phyloP scores from a whole-genome alignment of 2,329 filamentous ascomycete species.

The Massarina eburnea region DNA sequence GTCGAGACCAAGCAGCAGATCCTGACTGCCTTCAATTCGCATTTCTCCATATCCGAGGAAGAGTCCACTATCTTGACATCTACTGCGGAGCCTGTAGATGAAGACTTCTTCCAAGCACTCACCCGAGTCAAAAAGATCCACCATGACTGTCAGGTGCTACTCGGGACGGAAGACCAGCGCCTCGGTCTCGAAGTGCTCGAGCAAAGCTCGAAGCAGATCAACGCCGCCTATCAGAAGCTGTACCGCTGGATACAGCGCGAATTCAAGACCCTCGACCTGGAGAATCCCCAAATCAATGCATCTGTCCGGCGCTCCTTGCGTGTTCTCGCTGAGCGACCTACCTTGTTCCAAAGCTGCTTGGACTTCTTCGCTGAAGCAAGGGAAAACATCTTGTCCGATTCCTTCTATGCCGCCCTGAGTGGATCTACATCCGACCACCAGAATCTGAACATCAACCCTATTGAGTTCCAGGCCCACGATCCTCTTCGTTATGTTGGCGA shows the following conservation, averaged over 20 bases:
- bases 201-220: constrained; percentile 81
- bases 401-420: constrained; percentile 85
- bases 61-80: constrained; percentile 76
- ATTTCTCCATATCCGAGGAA: constrained; percentile 83
- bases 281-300: constrained; percentile 88
- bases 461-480: constrained; percentile 91
- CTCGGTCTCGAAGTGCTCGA: constrained; percentile 91
- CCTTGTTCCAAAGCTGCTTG: constrained; percentile 88
- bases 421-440: constrained; percentile 66
- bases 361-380: constrained; percentile 91
- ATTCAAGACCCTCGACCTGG: constrained; percentile 87
- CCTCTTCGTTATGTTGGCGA: constrained; percentile 89
- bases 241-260: constrained; percentile 95
- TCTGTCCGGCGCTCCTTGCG: constrained; percentile 81
- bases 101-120: constrained; percentile 78
- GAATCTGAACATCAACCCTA: constrained; percentile 69
- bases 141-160: constrained; percentile 82
- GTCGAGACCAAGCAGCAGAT: constrained; percentile 79
- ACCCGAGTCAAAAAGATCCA: constrained; percentile 82
- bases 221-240: constrained; percentile 89
- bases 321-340: constrained; percentile 84
- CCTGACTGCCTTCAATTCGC: constrained; percentile 72
- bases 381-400: constrained; percentile 82
- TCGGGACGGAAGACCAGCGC: constrained; percentile 87
- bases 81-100: constrained; percentile 78